Percentiles rank a stretch among this genome's conserved stretches.
phyloP scores from a whole-genome alignment of 495 filamentous ascomycete genomes.

The Neurospora sp. region DNA sequence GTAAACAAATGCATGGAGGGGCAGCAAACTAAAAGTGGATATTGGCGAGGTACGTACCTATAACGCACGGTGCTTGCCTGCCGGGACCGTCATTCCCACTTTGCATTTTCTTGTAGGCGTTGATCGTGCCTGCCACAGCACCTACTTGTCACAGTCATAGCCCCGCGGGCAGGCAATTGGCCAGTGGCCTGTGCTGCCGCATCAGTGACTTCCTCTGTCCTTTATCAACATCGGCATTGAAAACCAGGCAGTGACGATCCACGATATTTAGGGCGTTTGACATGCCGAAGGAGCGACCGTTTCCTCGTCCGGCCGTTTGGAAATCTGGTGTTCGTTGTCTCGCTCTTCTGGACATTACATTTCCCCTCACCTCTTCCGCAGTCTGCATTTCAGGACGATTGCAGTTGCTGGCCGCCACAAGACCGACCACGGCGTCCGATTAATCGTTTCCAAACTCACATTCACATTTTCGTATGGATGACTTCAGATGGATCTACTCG shows the following conservation, averaged over 20 bases:
- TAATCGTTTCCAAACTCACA: background rate
- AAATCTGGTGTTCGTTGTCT: too few species aligned
- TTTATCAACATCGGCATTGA: background rate
- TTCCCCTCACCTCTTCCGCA: too few species aligned
- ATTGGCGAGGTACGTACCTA: background rate
- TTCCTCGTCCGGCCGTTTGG: too few species aligned
- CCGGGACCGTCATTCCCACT: background rate
- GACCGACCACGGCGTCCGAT: too few species aligned
- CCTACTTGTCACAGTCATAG: background rate
- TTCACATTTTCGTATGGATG: background rate
- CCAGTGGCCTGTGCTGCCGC: background rate
- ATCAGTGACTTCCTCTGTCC: background rate
- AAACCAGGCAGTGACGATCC: background rate
- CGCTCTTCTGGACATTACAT: background rate
- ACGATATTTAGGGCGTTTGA: background rate
- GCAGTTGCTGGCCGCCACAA: background rate
- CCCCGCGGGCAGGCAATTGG: background rate
- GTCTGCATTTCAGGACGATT: background rate
- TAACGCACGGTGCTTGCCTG: background rate
- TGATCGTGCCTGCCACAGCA: background rate
- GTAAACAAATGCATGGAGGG: background rate
- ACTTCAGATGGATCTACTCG: background rate
- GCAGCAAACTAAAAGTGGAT: background rate
- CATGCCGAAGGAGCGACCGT: background rate
- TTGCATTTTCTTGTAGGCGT: too few species aligned